Evolutionary conservation across 306 rosid genomes (phyloP).

Genomic region (Luffa aegyptiaca): DNA sequence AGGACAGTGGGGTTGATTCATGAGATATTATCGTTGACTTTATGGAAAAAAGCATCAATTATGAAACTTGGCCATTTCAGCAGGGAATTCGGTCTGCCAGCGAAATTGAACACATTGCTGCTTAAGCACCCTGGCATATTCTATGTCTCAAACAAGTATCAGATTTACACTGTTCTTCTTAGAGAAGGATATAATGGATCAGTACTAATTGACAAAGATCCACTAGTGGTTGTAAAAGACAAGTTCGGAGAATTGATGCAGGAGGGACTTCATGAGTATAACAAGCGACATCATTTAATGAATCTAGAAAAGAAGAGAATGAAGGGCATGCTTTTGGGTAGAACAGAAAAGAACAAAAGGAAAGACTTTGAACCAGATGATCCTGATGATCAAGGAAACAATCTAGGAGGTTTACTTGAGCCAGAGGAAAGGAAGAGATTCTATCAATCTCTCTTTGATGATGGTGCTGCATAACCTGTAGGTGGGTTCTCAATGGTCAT

Average conservation of each 20-base stretch:
- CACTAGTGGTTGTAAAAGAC: conserved; percentile 60
- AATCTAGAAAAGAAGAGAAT: conserved; percentile 56
- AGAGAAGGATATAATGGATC: conserved; percentile 19
- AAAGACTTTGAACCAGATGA: conserved; percentile 14
- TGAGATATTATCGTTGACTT: no score
- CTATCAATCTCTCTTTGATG: conserved; percentile 70
- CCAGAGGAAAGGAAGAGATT: conserved; percentile 86
- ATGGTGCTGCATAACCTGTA: conserved; percentile 21
- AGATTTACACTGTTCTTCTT: no score
- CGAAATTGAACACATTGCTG: no score
- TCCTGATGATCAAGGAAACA: conserved; percentile 28
- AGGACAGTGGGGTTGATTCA: conserved; percentile 48
- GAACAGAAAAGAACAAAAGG: conserved; percentile 16
- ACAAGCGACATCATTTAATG: conserved; percentile 32
- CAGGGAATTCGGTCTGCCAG: no score
- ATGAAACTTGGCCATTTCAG: no score
- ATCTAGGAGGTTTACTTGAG: conserved; percentile 53
- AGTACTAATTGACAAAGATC: conserved; percentile 61
- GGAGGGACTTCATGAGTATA: conserved; percentile 87
- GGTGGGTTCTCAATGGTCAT: background rate
- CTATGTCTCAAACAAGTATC: no score
- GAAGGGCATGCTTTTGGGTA: conserved; percentile 38
- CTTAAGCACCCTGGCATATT: no score
- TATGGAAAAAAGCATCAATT: no score
- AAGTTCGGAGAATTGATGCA: conserved; percentile 83